phyloP scores from a whole-genome alignment of 495 filamentous ascomycete genomes.

The Neurospora tetrasperma region DNA sequence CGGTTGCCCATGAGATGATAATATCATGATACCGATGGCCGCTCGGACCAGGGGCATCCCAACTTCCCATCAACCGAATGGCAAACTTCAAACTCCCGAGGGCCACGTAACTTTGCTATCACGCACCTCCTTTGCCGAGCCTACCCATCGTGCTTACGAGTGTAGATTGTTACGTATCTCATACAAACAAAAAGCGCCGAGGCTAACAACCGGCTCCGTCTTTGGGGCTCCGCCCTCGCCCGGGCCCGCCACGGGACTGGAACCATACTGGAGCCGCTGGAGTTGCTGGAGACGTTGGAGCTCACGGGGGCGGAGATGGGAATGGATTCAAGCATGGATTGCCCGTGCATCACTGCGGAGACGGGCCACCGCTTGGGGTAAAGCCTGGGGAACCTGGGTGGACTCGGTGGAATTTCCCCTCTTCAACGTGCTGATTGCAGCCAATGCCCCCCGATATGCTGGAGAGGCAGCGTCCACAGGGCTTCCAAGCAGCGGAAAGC shows the following conservation, averaged over 20 bases:
- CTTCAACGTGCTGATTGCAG: neutral
- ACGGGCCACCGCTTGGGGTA: neutral
- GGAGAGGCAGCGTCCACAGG: neutral
- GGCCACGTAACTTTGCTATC: neutral
- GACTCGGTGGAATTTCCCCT: neutral
- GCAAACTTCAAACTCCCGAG: neutral
- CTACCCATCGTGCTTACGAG: neutral
- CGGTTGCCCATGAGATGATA: neutral
- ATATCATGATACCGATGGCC: neutral
- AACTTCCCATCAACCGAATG: neutral
- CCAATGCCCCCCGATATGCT: neutral
- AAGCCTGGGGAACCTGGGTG: neutral
- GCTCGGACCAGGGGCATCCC: neutral
- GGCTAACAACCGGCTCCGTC: neutral
- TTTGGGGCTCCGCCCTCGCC: neutral
- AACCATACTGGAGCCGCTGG: neutral
- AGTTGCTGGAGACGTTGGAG: neutral
- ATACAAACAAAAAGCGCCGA: neutral
- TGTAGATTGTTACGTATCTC: neutral
- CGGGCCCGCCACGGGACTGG: neutral
- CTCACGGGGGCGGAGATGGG: neutral
- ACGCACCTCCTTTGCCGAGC: neutral
- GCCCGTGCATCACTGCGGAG: neutral
- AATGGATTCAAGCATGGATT: neutral
- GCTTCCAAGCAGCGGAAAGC: neutral